Evolutionary conservation across 345 rosid genomes (phyloP).

Genomic region (Carallia brachiata): DNA sequence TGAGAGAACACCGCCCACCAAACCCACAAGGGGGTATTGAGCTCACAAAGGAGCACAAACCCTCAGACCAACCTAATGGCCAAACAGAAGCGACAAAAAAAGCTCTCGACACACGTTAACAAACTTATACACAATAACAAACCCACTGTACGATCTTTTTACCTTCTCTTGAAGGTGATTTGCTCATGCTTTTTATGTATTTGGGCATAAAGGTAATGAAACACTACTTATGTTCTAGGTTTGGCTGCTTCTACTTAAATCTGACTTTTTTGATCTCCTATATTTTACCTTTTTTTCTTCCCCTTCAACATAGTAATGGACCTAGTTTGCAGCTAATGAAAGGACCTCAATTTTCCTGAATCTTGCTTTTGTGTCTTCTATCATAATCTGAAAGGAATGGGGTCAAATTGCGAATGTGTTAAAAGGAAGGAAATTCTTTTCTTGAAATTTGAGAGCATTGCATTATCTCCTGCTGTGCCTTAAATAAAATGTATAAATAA

Average conservation of each 20-base stretch:
- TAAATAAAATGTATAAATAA: too few relatives aligned
- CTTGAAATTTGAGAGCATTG: slow-evolving; percentile 7
- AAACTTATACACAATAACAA: too few relatives aligned
- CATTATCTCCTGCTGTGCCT: slow-evolving; percentile 15
- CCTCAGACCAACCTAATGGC: too few relatives aligned
- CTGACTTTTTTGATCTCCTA: not conserved
- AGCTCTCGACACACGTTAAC: too few relatives aligned
- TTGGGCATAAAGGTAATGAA: slow-evolving; percentile 2
- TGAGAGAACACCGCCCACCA: too few relatives aligned
- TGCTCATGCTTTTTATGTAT: too few relatives aligned
- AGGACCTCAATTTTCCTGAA: not conserved
- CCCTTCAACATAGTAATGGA: not conserved
- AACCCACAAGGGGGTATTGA: too few relatives aligned
- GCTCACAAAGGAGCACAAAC: too few relatives aligned
- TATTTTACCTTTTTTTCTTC: not conserved
- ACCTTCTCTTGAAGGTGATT: too few relatives aligned
- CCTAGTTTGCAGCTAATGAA: not conserved
- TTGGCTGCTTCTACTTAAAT: slow-evolving; percentile 4
- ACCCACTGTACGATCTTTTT: too few relatives aligned
- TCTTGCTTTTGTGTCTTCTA: slow-evolving; percentile 8
- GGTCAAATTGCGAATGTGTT: slow-evolving; percentile 1
- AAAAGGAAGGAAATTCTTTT: too few relatives aligned
- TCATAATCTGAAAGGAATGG: not conserved
- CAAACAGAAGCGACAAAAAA: too few relatives aligned
- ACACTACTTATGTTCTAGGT: slow-evolving; percentile 7